phyloP scores from a whole-genome alignment of 768 basidiomycete genomes.

The Leccinum rimulosum region DNA sequence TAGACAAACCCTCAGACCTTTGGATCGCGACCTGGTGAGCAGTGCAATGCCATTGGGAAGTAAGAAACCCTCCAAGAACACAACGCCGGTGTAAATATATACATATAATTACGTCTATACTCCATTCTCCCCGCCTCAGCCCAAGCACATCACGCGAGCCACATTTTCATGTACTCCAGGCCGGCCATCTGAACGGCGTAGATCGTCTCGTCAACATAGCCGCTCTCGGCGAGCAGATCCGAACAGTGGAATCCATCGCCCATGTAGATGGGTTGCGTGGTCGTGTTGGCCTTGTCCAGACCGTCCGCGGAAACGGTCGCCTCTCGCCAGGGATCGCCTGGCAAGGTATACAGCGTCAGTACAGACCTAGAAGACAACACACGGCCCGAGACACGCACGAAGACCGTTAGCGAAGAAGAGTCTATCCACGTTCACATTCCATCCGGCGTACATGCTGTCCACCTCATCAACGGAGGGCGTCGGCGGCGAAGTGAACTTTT shows the following conservation, averaged over 20 bases:
- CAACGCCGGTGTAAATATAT: background rate
- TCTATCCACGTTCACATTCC: background rate
- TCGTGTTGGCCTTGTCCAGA: constrained; percentile 29
- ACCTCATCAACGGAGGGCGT: background rate
- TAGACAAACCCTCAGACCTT: no score
- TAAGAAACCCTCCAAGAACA: background rate
- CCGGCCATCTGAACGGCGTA: background rate
- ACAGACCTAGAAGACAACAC: background rate
- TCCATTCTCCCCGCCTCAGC: background rate
- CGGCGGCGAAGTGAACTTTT: background rate
- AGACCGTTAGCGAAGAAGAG: background rate
- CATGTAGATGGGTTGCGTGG: background rate
- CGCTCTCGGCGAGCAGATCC: background rate
- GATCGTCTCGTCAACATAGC: background rate
- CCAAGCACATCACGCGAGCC: background rate
- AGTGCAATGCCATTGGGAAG: no score
- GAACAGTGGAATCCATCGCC: background rate
- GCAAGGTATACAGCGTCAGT: background rate
- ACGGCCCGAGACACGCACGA: background rate
- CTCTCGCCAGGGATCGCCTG: constrained; percentile 74
- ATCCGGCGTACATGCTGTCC: background rate
- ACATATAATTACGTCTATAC: background rate
- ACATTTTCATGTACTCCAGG: background rate
- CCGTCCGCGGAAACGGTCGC: constrained; percentile 62
- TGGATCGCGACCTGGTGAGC: no score